Evolutionary conservation across 2,329 filamentous ascomycete genomes (phyloP).

Genomic region (Colletotrichum eleusines): DNA sequence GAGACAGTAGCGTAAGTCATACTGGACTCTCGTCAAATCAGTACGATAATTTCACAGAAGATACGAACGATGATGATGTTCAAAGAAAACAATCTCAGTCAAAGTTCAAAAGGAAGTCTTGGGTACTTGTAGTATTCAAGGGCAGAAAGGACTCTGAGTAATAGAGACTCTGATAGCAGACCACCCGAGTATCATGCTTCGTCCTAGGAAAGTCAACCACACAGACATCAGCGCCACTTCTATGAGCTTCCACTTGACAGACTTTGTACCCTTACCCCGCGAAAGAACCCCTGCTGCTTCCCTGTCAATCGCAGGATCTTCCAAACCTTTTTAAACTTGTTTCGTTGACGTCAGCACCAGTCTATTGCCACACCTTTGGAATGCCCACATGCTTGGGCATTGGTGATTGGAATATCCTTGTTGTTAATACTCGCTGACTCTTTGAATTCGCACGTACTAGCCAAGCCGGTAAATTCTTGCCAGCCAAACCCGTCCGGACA

Average conservation of each 20-base stretch:
- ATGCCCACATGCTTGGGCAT: background rate
- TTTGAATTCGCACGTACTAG: background rate
- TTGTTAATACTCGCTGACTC: background rate
- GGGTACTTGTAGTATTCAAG: background rate
- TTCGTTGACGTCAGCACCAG: background rate
- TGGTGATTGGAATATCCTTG: background rate
- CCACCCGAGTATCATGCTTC: background rate
- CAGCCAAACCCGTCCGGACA: background rate
- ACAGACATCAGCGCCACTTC: background rate
- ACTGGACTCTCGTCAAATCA: background rate
- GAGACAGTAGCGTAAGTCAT: background rate
- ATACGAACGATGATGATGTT: background rate
- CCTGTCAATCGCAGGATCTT: background rate
- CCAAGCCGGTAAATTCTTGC: background rate
- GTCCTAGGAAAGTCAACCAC: background rate
- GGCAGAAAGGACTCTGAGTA: background rate
- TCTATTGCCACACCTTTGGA: background rate
- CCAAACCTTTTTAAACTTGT: background rate
- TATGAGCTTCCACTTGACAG: background rate
- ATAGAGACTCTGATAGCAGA: background rate
- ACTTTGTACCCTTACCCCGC: background rate
- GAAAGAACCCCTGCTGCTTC: background rate
- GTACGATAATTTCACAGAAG: background rate
- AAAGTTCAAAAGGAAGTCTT: background rate
- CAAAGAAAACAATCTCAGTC: background rate